These are phyloP conservation scores for Mycena haematopus DNA, from an alignment of 768 basidiomycete genomes.

Conservation along the genomic window DNA sequence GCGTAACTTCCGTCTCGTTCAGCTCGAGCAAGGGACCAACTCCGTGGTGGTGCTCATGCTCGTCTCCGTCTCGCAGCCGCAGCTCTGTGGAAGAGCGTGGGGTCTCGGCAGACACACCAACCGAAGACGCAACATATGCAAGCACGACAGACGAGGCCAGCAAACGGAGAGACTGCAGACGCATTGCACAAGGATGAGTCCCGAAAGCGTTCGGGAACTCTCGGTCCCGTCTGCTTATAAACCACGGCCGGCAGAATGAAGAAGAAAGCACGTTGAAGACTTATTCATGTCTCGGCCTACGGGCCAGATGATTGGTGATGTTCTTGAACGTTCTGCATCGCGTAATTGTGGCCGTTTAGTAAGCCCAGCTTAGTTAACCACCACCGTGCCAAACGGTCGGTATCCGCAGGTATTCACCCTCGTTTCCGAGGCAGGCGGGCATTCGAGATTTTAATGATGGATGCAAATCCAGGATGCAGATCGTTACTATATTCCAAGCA, in stretches of 20 bases:
- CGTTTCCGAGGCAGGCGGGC: neutral
- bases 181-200: constrained; percentile 27
- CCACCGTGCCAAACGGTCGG: neutral
- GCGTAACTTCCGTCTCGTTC: constrained; percentile 78
- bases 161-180: constrained; percentile 20
- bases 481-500: neutral
- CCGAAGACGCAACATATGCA: constrained; percentile 1
- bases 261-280: neutral
- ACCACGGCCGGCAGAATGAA: constrained; percentile 8
- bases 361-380: constrained; percentile 16
- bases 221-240: constrained; percentile 20
- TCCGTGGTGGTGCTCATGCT: constrained; percentile 57
- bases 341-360: constrained; percentile 19
- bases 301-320: too few relatives aligned
- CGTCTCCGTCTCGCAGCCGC: constrained; percentile 32
- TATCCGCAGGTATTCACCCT: neutral
- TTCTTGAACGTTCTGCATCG: constrained; percentile 20
- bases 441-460: neutral
- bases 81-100: constrained; percentile 10
- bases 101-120: neutral
- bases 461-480: neutral
- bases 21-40: constrained; percentile 62
- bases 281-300: constrained; percentile 16
- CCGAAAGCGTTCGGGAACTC: neutral
- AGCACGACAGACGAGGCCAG: constrained; percentile 15